Base-by-base conservation (phyloP, 345 rosid species). In the Salix suchowensis region DNA sequence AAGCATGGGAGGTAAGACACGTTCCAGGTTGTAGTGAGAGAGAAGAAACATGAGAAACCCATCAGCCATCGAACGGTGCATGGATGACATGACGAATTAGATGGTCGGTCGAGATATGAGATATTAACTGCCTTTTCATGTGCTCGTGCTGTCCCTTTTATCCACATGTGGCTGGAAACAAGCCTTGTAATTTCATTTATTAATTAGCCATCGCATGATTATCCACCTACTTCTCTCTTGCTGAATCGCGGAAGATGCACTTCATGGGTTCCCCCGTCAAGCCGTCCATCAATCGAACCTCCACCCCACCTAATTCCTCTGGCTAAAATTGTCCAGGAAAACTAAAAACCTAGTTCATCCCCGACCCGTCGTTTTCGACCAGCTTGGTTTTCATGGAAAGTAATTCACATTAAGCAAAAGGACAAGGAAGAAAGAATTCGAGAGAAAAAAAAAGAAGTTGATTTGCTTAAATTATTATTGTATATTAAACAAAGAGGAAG, bases 271-370 rank as follows among this genome's bases (percentile, higher is more conserved):
- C 37, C 36, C 62, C 72, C 68, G 8, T 73, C 65, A 24, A 77
- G 37, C 19, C 65, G 46, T 13, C 77, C 28, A 74, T 78, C 79
- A 70, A 48, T 81, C 74, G 4, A 32, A 11, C 72, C 61, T 78
- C 76, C 60, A 18, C 26, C 61, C 36, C 65, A 79, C 87, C 85
- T 65, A 81, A 73, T 74, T 74, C 67, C 58, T 77, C 67, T 58
- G 71, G 60, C 39, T 67, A 13, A 46, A 67, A 18, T 16, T 76
- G 13, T 65, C 50, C 44, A 10, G 2, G 13, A 30, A 9, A 42
- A 71, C 37, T 5, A 34, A 67, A 5, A 73, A 30, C 32, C 36
- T 11, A 19, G 15, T n/a, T 48, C n/a, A 40, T 44, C 28, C 58
- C 42, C 18, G 6, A 10, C 46, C 24, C 26, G 68, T 6, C 28